Evolutionary conservation across 2,329 filamentous ascomycete species (phyloP).

Genomic region (Coniochaeta sp.): DNA sequence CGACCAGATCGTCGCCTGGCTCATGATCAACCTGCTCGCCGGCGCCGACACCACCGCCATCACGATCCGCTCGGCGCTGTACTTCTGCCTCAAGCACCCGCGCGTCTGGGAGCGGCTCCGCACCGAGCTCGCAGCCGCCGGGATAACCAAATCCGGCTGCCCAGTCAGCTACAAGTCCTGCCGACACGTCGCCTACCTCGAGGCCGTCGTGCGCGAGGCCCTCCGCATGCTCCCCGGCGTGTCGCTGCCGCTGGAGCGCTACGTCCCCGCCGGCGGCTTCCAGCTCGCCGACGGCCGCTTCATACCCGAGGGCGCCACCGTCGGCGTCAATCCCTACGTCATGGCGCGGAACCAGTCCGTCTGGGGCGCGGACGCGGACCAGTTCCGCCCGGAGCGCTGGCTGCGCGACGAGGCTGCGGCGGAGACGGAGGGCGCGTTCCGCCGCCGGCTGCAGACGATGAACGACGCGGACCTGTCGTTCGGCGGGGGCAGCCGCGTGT

Average conservation of each 20-base stretch:
- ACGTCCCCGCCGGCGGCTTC: conserved; percentile 14
- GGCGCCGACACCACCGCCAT: conserved; percentile 27
- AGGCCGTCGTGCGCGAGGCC: conserved; percentile 28
- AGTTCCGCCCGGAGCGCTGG: conserved; percentile 39
- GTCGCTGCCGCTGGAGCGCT: conserved; percentile 14
- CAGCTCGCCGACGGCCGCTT: conserved; percentile 10
- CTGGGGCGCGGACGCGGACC: conserved; percentile 34
- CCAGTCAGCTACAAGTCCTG: conserved; percentile 13
- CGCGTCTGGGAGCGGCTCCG: conserved; percentile 16
- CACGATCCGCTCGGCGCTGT: conserved; percentile 24
- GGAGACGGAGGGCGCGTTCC: conserved; percentile 24
- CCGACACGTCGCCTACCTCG: conserved; percentile 25
- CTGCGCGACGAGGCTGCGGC: conserved; percentile 17
- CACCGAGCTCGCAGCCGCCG: conserved; percentile 26
- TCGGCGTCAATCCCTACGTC: conserved; percentile 29
- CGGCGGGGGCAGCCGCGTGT: conserved; percentile 23
- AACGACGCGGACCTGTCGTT: conserved; percentile 27
- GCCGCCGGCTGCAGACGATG: conserved; percentile 24
- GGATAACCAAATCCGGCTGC: conserved; percentile 5
- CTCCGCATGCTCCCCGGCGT: conserved; percentile 33
- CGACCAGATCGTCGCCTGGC: conserved; percentile 25
- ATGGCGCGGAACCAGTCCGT: conserved; percentile 25
- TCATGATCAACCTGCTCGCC: conserved; percentile 25
- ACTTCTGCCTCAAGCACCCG: conserved; percentile 25
- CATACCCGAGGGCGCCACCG: conserved; percentile 11